Evolutionary conservation across 2,329 filamentous ascomycete species (phyloP).

Genomic region (Venturia aucupariae): DNA sequence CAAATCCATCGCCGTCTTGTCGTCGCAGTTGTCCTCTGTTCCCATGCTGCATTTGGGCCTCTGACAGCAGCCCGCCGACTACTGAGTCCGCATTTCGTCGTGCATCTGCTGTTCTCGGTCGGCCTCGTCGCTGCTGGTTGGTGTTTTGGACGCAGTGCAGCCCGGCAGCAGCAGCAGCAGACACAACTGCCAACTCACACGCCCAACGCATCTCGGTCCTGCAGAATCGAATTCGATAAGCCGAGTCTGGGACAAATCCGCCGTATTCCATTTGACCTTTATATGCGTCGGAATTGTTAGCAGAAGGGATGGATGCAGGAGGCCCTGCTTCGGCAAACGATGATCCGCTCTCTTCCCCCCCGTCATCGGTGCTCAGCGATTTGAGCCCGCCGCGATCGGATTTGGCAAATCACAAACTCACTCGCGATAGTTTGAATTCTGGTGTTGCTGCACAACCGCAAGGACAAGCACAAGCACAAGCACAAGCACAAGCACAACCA

Average conservation of each 20-base stretch:
- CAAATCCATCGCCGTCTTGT: slow-evolving; percentile 15
- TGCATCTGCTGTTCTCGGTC: slow-evolving; percentile 5
- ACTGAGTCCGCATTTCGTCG: neutral
- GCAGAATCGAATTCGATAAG: neutral
- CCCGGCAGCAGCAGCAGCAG: neutral
- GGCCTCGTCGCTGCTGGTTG: neutral
- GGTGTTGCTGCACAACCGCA: slow-evolving; percentile 18
- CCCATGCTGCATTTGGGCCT: neutral
- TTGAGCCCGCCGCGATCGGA: slow-evolving; percentile 10
- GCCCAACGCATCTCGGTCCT: neutral
- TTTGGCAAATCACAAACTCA: slow-evolving; percentile 5
- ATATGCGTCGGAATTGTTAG: neutral
- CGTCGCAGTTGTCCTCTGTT: neutral
- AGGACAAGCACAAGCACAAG: too few relatives aligned
- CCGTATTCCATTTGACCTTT: neutral
- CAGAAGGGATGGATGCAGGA: neutral
- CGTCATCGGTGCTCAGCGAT: slow-evolving; percentile 11
- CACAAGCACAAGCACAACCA: too few relatives aligned
- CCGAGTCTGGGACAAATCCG: too few relatives aligned
- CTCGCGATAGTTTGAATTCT: slow-evolving; percentile 12
- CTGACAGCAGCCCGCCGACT: neutral
- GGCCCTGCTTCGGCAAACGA: neutral
- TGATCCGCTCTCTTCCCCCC: slow-evolving; percentile 10
- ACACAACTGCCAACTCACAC: neutral
- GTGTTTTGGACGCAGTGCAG: neutral